Conservation (phyloP, 345 rosid species). For the Brassica rapa region DNA sequence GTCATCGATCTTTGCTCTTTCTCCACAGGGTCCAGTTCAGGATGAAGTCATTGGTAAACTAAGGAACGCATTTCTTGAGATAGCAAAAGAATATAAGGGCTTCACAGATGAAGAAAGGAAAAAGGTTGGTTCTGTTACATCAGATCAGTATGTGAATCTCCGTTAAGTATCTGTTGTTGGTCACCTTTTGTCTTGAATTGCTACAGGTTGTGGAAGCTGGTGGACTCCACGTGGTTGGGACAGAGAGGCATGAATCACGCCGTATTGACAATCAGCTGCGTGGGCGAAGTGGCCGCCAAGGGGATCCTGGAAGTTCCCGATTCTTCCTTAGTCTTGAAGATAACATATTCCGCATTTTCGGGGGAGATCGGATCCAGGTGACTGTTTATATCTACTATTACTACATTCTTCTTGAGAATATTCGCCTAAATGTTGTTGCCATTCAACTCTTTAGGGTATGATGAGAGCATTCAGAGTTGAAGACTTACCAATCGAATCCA, state of each 20-base stretch:
- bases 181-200: conserved; percentile 16
- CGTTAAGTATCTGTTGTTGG: conserved; percentile 16
- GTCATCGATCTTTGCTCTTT: neutral
- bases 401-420: conserved; percentile 10
- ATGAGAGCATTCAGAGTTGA: conserved; percentile 97
- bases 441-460: conserved; percentile 64
- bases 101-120: conserved; percentile 88
- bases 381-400: conserved; percentile 21
- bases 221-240: conserved; percentile 93
- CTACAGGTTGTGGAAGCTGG: conserved; percentile 88
- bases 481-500: conserved; percentile 93
- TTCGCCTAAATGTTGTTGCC: conserved; percentile 11
- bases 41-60: conserved; percentile 87
- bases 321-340: conserved; percentile 98
- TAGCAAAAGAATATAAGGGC: conserved; percentile 72
- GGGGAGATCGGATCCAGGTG: conserved; percentile 96
- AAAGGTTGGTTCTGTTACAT: conserved; percentile 49
- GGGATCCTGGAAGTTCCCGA: conserved; percentile 98
- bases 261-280: conserved; percentile 96
- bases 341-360: conserved; percentile 89
- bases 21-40: conserved; percentile 78
- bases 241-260: conserved; percentile 95
- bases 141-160: conserved; percentile 20
- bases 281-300: conserved; percentile 95
- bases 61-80: conserved; percentile 71